phyloP scores from a whole-genome alignment of 1,284 basidiomycete species.

The Cronartium quercuum region DNA sequence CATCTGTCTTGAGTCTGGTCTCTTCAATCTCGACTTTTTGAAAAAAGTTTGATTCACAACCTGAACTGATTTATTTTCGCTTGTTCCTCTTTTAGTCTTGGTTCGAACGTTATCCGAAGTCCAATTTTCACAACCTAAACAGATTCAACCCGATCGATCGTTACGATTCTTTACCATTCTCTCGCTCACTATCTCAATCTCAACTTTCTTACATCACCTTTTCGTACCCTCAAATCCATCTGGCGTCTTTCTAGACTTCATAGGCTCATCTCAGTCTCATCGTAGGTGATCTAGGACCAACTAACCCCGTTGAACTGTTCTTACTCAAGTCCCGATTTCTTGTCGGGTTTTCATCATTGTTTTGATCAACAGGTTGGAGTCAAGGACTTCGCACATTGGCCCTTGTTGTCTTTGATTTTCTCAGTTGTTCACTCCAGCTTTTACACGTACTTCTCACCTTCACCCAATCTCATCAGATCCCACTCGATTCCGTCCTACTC shows the following conservation, averaged over 20 bases:
- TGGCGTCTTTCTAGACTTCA: conserved; percentile 20
- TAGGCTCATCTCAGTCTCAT: conserved; percentile 7
- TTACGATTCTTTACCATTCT: conserved; percentile 12
- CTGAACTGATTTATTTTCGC: neutral
- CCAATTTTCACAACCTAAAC: conserved; percentile 24
- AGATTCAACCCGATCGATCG: conserved; percentile 20
- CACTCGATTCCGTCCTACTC: neutral
- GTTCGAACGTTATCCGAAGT: conserved; percentile 18
- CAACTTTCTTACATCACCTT: conserved; percentile 2
- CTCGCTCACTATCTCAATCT: conserved; percentile 11
- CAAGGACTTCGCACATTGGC: neutral
- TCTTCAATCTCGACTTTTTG: neutral
- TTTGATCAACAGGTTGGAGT: conserved; percentile 2
- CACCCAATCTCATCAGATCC: conserved; percentile 11
- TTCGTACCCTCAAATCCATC: neutral
- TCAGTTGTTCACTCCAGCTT: conserved; percentile 7
- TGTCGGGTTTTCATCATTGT: too few relatives aligned
- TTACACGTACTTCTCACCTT: conserved; percentile 10
- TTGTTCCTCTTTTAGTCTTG: neutral
- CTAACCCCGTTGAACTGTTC: too few relatives aligned
- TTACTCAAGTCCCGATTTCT: too few relatives aligned
- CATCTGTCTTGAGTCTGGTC: conserved; percentile 2
- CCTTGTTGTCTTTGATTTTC: conserved; percentile 2
- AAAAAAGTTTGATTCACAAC: neutral
- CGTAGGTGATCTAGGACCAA: too few relatives aligned